Evolutionary conservation across 2,329 filamentous ascomycete genomes (phyloP), one percentile per base, ranked within the genome.

Genomic region (Epichloe gansuensis): DNA sequence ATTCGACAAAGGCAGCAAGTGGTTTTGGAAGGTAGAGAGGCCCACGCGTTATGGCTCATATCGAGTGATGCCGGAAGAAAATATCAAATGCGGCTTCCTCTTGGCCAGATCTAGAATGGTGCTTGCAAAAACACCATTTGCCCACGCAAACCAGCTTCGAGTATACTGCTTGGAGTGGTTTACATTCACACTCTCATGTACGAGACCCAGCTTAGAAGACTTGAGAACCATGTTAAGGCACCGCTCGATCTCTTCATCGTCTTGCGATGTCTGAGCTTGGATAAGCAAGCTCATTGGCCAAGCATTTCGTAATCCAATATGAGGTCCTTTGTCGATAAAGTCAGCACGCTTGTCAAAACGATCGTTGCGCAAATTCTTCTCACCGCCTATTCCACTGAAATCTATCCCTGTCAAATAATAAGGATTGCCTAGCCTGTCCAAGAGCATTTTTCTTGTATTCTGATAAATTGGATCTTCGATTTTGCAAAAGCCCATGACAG

Each of bases 251-350:
- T 98, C 93, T 0, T 76, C 74, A 55, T 95, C 91, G 53, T 91
- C 76, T 49, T 91, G 78, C 5, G 83, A 86, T 0, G 93, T 98
- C 77, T 93, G 89, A 3, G 88, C 89, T 68, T 96, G 91, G 21
- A 96, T 80, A 8, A 98, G 75, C 56, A 96, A 72, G 65, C 88
- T 93, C 90, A 98, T 97, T 0, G 93, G 93, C 93, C 93, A 98
- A 7, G 91, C 93, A 59, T 95, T 88, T 61, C 80, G 74, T n/a
- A 95, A 72, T 0, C 93, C 93, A 59, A 96, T 86, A 62, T 82
- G 81, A 6, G 80, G 80, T 4, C 79, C 79, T 67, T 34, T 15
- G 17, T 41, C 2, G 42, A 11, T n/a, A 6, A n/a, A 34, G 50
- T 62, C 48, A 61, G 58, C 43, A 35, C 7, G 31, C 17, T n/a